Evolutionary conservation across 163 green algal genomes (phyloP).

Genomic region (Chlamydomonas reinhardtii): DNA sequence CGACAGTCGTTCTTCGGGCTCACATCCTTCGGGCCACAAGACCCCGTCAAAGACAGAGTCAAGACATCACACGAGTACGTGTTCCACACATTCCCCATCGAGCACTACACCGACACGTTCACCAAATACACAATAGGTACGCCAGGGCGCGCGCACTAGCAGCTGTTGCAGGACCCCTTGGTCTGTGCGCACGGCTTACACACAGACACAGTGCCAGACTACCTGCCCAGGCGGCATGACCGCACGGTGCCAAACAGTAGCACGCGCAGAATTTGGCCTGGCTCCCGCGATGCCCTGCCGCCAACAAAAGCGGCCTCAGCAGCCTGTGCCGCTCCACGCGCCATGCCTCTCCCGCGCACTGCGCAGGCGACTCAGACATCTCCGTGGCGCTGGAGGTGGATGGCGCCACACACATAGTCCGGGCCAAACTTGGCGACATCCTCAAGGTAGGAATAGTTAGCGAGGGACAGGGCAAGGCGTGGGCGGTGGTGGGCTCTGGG

Average conservation of each 20-base stretch:
- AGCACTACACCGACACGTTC: conserved; percentile 41
- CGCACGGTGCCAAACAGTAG: no score
- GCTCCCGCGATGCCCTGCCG: no score
- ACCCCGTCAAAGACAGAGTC: conserved; percentile 28
- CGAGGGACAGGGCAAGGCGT: background rate
- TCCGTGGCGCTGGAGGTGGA: conserved; percentile 44
- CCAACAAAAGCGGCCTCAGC: no score
- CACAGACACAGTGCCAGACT: background rate
- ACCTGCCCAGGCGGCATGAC: no score
- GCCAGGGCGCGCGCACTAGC: background rate
- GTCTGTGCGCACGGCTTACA: background rate
- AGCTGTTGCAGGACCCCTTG: background rate
- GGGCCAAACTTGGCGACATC: conserved; percentile 57
- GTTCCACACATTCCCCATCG: conserved; percentile 39
- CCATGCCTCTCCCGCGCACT: background rate
- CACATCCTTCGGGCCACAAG: conserved; percentile 37
- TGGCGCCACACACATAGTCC: conserved; percentile 38
- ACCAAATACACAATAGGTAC: conserved; percentile 24
- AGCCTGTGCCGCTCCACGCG: no score
- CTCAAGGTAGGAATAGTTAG: conserved; percentile 51
- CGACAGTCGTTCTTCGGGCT: conserved; percentile 47
- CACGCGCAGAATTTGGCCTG: no score
- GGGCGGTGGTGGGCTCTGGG: no score
- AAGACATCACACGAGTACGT: conserved; percentile 37
- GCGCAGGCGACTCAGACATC: conserved; percentile 25